Conservation (phyloP, 345 rosid species). For the Dipteronia sinensis region DNA sequence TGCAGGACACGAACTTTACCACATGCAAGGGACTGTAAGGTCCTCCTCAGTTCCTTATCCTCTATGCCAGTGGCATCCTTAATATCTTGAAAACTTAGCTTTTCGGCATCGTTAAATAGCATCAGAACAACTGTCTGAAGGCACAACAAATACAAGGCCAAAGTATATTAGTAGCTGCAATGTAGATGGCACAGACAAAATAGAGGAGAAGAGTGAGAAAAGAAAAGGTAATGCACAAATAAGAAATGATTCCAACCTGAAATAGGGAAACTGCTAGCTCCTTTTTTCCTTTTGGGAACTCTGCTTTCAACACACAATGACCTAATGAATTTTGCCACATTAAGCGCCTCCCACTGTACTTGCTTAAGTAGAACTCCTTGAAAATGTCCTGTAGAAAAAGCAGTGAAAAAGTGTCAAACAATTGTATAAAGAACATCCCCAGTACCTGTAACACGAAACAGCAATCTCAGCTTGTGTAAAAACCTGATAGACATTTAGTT, state of each 20-base stretch:
- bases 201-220: background rate
- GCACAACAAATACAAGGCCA: constrained; percentile 15
- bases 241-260: constrained; percentile 60
- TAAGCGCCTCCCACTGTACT: constrained; percentile 94
- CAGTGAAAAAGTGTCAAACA: constrained; percentile 12
- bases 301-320: constrained; percentile 92
- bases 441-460: constrained; percentile 8
- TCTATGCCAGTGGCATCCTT: constrained; percentile 92
- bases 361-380: constrained; percentile 95
- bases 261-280: constrained; percentile 97
- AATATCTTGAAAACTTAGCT: constrained; percentile 88
- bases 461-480: constrained; percentile 31
- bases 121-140: constrained; percentile 92
- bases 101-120: constrained; percentile 94
- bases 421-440: background rate
- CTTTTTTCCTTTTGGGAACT: constrained; percentile 86
- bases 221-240: background rate
- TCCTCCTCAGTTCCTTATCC: constrained; percentile 92
- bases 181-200: background rate
- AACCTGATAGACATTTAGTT: constrained; percentile 97
- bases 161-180: constrained; percentile 18
- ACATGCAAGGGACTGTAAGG: constrained; percentile 96
- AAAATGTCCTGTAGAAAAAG: constrained; percentile 75
- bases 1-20: constrained; percentile 94
- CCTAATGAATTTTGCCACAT: constrained; percentile 99